Percentiles rank a stretch among this genome's conserved stretches.
Conservation (phyloP, 2,329 filamentous ascomycete species). For the Aciculosporium take region DNA sequence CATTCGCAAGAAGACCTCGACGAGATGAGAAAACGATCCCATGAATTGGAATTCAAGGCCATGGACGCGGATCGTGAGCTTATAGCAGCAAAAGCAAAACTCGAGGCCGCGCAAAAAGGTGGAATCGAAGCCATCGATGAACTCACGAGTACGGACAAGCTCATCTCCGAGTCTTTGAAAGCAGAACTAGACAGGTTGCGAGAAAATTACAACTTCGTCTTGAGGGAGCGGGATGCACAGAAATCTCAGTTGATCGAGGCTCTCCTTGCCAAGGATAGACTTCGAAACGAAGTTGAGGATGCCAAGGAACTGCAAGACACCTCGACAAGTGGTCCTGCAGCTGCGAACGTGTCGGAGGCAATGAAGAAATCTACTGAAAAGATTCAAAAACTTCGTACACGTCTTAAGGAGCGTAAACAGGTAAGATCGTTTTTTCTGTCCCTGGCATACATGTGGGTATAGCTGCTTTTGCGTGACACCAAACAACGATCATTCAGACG, state of each 20-base stretch:
- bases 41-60: slow-evolving; percentile 32
- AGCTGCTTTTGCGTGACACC: not conserved
- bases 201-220: slow-evolving; percentile 32
- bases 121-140: slow-evolving; percentile 39
- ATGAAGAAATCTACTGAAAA: slow-evolving; percentile 33
- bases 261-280: slow-evolving; percentile 45
- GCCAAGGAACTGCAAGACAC: slow-evolving; percentile 27
- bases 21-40: slow-evolving; percentile 25
- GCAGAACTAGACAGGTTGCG: slow-evolving; percentile 43
- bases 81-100: slow-evolving; percentile 35
- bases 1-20: slow-evolving; percentile 33
- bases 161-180: slow-evolving; percentile 43
- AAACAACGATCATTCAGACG: not conserved
- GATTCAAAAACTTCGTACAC: slow-evolving; percentile 42
- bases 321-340: slow-evolving; percentile 19
- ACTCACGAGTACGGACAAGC: slow-evolving; percentile 43
- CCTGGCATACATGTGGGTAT: not conserved
- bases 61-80: slow-evolving; percentile 42
- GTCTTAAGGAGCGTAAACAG: slow-evolving; percentile 43
- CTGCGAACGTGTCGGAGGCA: slow-evolving; percentile 21
- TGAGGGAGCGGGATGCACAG: slow-evolving; percentile 39
- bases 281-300: slow-evolving; percentile 39
- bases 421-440: slow-evolving; percentile 26
- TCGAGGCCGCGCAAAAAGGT: slow-evolving; percentile 40
- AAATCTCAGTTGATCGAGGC: slow-evolving; percentile 46